Evolutionary conservation across 371 early-diverging fungal species (phyloP).

Genomic region (Phascolomyces articulosus): DNA sequence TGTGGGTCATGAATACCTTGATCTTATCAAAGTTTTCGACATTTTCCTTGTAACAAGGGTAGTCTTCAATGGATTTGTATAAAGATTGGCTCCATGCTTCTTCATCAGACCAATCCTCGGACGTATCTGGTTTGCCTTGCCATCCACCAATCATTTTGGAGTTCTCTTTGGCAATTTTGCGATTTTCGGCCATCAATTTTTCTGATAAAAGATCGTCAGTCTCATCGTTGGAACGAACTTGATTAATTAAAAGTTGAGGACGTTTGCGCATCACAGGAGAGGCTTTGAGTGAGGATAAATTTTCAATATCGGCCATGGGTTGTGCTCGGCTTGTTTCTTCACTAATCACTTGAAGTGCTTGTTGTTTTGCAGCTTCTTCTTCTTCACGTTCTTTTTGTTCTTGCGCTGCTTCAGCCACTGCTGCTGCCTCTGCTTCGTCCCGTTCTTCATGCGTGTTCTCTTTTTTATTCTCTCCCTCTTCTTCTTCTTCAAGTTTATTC

Average conservation of each 20-base stretch:
- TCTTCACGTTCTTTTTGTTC: conserved; percentile 26
- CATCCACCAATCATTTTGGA: conserved; percentile 45
- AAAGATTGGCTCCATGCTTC: conserved; percentile 43
- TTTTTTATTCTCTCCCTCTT: conserved; percentile 10
- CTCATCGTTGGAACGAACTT: conserved; percentile 40
- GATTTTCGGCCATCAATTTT: conserved; percentile 65
- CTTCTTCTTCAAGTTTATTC: conserved; percentile 18
- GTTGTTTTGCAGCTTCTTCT: conserved; percentile 38
- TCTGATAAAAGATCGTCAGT: conserved; percentile 48
- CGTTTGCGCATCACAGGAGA: conserved; percentile 42
- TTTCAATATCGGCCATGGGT: conserved; percentile 25
- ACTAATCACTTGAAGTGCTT: conserved; percentile 45
- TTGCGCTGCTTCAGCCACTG: conserved; percentile 17
- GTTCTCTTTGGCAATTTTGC: conserved; percentile 52
- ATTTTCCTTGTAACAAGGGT: conserved; percentile 66
- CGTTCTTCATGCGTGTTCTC: conserved; percentile 4
- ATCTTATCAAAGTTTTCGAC: conserved; percentile 28
- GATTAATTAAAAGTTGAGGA: conserved; percentile 49
- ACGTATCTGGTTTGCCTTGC: conserved; percentile 33
- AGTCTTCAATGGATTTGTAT: conserved; percentile 53
- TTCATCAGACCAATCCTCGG: conserved; percentile 45
- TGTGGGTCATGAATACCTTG: conserved; percentile 24
- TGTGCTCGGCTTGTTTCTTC: conserved; percentile 22
- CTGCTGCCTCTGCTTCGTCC: background rate
- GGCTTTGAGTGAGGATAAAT: conserved; percentile 21